Evolutionary conservation across 768 basidiomycete genomes (phyloP).

Genomic region (Hydnomerulius pinastri): DNA sequence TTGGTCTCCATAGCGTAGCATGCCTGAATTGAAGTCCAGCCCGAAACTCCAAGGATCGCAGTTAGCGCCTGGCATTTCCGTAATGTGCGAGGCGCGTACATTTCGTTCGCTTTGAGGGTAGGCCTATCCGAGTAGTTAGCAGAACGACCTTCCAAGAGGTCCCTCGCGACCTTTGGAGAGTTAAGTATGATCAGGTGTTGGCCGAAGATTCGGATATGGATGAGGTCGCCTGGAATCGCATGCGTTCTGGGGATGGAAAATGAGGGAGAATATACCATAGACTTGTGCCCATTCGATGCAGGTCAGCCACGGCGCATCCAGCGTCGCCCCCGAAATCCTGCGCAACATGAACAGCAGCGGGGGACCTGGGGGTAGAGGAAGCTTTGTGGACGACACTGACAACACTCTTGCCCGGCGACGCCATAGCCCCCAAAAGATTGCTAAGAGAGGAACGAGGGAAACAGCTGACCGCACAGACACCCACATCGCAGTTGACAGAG

Average conservation of each 20-base stretch:
- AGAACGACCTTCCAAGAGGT: constrained; percentile 12
- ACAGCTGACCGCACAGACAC: too few species aligned
- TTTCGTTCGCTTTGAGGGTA: constrained; percentile 1
- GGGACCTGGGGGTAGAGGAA: background rate
- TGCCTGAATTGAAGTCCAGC: constrained; percentile 7
- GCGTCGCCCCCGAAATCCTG: background rate
- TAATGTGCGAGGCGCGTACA: background rate
- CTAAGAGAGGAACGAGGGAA: constrained; percentile 16
- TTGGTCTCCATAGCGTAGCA: constrained; percentile 12
- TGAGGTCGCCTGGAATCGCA: background rate
- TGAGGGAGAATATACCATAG: background rate
- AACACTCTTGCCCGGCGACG: background rate
- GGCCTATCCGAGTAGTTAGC: constrained; percentile 11
- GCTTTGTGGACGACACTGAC: background rate
- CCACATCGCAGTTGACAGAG: too few species aligned
- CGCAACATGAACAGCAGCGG: background rate
- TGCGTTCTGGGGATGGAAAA: background rate
- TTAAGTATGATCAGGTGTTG: constrained; percentile 11
- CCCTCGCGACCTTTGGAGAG: constrained; percentile 9
- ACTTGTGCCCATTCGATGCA: background rate
- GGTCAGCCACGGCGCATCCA: background rate
- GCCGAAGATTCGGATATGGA: constrained; percentile 1
- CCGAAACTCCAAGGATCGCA: too few species aligned
- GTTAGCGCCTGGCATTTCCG: background rate
- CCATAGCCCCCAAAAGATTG: background rate